Percentiles rank a stretch among this genome's conserved stretches.
Evolutionary conservation across 177 flowering plant species (phyloP).

Genomic region (Telopea speciosissima): DNA sequence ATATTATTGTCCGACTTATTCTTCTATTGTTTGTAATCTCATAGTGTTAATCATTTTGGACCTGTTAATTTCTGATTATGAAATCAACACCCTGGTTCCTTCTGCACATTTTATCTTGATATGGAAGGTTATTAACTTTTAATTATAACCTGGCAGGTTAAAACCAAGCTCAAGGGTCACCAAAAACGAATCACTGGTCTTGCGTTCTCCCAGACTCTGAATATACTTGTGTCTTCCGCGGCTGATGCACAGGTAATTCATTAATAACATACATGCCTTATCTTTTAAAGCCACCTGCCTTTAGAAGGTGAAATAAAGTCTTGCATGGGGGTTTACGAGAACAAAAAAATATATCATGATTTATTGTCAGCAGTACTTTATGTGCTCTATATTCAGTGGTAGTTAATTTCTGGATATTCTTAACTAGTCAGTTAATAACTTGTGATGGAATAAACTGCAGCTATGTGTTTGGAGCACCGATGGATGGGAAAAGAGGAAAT

Average conservation of each 20-base stretch:
- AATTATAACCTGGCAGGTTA: constrained; percentile 31
- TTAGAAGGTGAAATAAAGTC: neutral
- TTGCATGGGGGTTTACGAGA: neutral
- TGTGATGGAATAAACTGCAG: constrained; percentile 24
- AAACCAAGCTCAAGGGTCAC: constrained; percentile 59
- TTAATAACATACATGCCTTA: neutral
- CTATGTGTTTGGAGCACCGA: constrained; percentile 57
- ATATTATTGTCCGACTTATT: no score
- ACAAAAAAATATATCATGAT: neutral
- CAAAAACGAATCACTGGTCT: constrained; percentile 61
- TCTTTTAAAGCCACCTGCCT: neutral
- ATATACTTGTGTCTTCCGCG: constrained; percentile 64
- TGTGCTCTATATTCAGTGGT: neutral
- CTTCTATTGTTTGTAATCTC: neutral
- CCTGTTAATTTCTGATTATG: neutral
- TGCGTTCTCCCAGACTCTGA: constrained; percentile 56
- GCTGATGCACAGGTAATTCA: constrained; percentile 63
- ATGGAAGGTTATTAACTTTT: neutral
- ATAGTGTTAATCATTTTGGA: neutral
- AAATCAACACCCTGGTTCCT: neutral
- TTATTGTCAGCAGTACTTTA: neutral
- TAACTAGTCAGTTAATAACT: no score
- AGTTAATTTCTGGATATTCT: no score
- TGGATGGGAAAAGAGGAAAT: constrained; percentile 56
- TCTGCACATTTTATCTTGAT: neutral